Conservation (phyloP, 108 stramenopile species). For the Chaetoceros muelleri region DNA sequence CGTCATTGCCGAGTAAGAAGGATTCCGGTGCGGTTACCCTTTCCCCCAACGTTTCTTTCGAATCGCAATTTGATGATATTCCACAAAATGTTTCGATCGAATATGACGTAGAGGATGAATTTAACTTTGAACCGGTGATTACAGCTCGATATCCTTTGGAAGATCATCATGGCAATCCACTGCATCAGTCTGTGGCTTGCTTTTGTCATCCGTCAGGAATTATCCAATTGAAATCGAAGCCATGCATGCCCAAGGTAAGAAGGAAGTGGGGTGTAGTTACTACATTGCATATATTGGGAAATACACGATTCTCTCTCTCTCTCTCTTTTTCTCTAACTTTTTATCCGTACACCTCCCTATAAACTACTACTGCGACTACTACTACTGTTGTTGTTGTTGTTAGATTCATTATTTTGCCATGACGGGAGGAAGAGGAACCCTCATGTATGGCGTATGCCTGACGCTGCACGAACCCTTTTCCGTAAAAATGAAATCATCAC, state of each 20-base stretch:
- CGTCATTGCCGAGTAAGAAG: slow-evolving; percentile 6
- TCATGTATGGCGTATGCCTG: slow-evolving; percentile 73
- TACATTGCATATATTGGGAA: background rate
- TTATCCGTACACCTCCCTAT: background rate
- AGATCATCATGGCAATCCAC: slow-evolving; percentile 68
- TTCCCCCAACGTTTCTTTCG: background rate
- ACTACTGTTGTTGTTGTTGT: slow-evolving; percentile 1
- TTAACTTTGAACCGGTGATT: slow-evolving; percentile 44
- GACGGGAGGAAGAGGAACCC: slow-evolving; percentile 56
- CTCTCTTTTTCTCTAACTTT: background rate
- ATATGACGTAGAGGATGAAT: slow-evolving; percentile 25
- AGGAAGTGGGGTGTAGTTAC: background rate
- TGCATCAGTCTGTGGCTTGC: slow-evolving; percentile 50
- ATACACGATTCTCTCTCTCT: background rate
- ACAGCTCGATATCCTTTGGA: slow-evolving; percentile 60
- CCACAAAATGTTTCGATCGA: slow-evolving; percentile 1
- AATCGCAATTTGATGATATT: background rate
- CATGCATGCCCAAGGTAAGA: slow-evolving; percentile 62
- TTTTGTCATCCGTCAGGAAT: slow-evolving; percentile 65
- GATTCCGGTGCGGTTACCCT: background rate
- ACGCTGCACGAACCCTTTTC: slow-evolving; percentile 59
- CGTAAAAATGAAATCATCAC: slow-evolving; percentile 13
- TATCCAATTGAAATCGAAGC: slow-evolving; percentile 33
- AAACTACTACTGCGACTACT: background rate
- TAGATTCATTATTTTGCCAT: slow-evolving; percentile 71